Conservation (phyloP, 495 filamentous ascomycete species). For the Hyaloscypha bicolor region DNA sequence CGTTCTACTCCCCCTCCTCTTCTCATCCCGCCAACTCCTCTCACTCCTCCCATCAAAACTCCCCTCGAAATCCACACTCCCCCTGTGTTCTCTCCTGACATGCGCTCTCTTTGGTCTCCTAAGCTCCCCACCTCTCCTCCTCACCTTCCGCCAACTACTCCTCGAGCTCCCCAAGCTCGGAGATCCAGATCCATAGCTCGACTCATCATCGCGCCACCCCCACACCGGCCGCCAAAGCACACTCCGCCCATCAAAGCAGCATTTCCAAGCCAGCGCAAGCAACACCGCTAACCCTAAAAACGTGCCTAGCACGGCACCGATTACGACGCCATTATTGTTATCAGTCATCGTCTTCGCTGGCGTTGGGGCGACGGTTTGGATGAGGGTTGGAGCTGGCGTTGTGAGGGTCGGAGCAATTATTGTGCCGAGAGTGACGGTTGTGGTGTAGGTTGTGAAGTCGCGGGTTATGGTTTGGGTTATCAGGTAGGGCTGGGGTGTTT, state of each 20-base stretch:
- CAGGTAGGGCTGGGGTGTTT: background rate
- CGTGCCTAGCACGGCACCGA: conserved; percentile 2
- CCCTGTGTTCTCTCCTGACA: background rate
- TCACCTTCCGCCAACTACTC: background rate
- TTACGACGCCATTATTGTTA: conserved; percentile 4
- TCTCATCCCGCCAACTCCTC: background rate
- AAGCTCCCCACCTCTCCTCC: conserved; percentile 7
- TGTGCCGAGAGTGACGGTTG: background rate
- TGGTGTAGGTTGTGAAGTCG: background rate
- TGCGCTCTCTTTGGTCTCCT: background rate
- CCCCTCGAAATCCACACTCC: background rate
- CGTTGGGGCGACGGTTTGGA: background rate
- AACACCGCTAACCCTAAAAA: conserved; percentile 7
- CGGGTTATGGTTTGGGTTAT: background rate
- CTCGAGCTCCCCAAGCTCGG: background rate
- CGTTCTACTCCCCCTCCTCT: background rate
- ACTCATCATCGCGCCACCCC: background rate
- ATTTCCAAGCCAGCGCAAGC: conserved; percentile 1
- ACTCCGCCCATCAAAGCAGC: conserved; percentile 7
- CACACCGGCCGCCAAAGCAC: background rate
- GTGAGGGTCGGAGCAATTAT: background rate
- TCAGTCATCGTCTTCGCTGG: background rate
- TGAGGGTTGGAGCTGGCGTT: background rate
- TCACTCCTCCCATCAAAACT: background rate
- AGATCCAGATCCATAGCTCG: background rate